A percentile compares a stretch with the other conserved stretches of the same genome.
Conservation (phyloP, 768 basidiomycete genomes). For the Cystofilobasidium ferigula region DNA sequence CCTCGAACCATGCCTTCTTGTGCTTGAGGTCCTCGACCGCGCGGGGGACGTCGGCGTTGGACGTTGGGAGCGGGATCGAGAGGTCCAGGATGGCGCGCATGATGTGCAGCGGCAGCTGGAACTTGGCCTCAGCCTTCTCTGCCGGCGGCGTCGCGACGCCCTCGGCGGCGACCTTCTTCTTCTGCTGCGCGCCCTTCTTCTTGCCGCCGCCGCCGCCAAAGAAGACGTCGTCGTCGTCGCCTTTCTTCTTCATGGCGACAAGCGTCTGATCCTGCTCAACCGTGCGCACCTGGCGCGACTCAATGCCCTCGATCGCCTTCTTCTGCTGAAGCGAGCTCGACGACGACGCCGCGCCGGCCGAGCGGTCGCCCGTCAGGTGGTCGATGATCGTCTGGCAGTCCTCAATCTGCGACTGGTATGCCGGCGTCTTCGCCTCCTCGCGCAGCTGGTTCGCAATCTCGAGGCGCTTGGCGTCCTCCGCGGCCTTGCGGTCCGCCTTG, state of each 20-base stretch:
- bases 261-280: constrained; percentile 57
- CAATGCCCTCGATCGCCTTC: constrained; percentile 35
- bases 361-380: constrained; percentile 49
- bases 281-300: constrained; percentile 68
- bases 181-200: constrained; percentile 41
- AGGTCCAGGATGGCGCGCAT: constrained; percentile 75
- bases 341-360: constrained; percentile 6
- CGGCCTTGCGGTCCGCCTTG: constrained; percentile 62
- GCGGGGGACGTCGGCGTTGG: constrained; percentile 62
- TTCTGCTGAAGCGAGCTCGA: constrained; percentile 12
- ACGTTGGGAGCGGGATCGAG: constrained; percentile 80
- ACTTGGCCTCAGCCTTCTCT: constrained; percentile 35
- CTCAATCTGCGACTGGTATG: constrained; percentile 85
- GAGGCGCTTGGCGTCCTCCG: constrained; percentile 66
- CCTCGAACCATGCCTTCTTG: constrained; percentile 91
- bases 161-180: constrained; percentile 33
- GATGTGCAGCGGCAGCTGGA: constrained; percentile 74
- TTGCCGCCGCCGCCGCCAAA: constrained; percentile 43
- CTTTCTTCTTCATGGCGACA: constrained; percentile 82
- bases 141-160: constrained; percentile 19
- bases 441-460: constrained; percentile 68
- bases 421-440: constrained; percentile 82
- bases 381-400: constrained; percentile 91
- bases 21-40: constrained; percentile 80
- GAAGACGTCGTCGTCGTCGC: constrained; percentile 54